Conservation (phyloP, 192 early-diverging fungal species). For the Mortierella hygrophila region DNA sequence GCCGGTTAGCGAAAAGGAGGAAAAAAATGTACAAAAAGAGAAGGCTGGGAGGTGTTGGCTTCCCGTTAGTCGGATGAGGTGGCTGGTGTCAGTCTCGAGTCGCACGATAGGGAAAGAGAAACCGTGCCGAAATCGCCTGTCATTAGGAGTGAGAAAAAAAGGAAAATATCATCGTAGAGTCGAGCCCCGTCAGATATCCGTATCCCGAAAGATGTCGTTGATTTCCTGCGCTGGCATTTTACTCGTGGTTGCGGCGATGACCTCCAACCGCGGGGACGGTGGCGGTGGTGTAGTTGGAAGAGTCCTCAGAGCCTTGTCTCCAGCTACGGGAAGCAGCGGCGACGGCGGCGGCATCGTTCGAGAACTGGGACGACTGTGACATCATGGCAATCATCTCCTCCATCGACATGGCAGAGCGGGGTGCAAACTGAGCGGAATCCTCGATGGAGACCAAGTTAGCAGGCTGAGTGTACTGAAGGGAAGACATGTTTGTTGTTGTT, state of each 20-base stretch:
- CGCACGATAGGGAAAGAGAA: neutral
- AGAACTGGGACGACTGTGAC: constrained; percentile 21
- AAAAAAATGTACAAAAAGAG: neutral
- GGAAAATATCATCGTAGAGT: neutral
- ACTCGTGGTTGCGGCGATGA: constrained; percentile 52
- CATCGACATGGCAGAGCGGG: constrained; percentile 45
- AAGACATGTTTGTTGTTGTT: constrained; percentile 34
- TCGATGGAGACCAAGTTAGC: constrained; percentile 41
- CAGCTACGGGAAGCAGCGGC: constrained; percentile 36
- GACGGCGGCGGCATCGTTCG: constrained; percentile 34
- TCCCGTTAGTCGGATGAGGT: neutral
- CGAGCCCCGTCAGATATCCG: neutral
- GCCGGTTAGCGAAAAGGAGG: neutral
- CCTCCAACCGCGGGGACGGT: constrained; percentile 35
- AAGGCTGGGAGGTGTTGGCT: neutral
- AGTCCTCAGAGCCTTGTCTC: constrained; percentile 30
- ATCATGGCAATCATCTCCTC: constrained; percentile 50
- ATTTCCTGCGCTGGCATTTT: neutral
- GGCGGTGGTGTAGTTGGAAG: constrained; percentile 35
- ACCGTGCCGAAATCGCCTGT: neutral
- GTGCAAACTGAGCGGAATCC: constrained; percentile 36
- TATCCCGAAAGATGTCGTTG: neutral
- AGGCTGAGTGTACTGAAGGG: constrained; percentile 50
- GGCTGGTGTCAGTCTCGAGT: neutral
- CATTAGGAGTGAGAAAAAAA: neutral